Percentiles rank a stretch among this genome's conserved stretches.
These are phyloP conservation scores for Drechslerella coelobrocha DNA, from an alignment of 2,329 filamentous ascomycete genomes.

Conservation along the genomic window DNA sequence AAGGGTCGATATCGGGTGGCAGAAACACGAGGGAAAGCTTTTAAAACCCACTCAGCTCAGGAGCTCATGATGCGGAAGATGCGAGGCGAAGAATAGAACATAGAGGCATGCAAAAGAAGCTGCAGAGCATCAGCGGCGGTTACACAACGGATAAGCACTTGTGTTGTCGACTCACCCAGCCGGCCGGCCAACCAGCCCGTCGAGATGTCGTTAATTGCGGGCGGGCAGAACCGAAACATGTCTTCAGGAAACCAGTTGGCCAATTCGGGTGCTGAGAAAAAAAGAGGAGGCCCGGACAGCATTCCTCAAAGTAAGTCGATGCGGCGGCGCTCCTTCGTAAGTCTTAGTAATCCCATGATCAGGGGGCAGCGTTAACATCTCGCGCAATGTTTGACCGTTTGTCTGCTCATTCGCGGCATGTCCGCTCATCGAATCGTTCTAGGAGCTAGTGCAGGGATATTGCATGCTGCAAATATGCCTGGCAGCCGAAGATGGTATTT, in stretches of 20 bases:
- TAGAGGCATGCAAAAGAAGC: neutral
- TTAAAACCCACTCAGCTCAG: neutral
- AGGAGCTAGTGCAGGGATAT: neutral
- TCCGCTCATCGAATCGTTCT: neutral
- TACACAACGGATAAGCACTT: neutral
- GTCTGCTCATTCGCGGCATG: neutral
- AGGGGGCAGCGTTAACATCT: neutral
- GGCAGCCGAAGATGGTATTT: neutral
- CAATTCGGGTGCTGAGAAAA: neutral
- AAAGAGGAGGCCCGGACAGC: neutral
- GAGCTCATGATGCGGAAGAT: conserved; percentile 17
- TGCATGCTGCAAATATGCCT: neutral
- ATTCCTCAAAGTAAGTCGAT: conserved; percentile 4
- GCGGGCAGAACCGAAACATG: conserved; percentile 5
- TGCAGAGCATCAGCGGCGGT: neutral
- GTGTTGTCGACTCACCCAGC: neutral
- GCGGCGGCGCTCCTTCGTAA: conserved; percentile 10
- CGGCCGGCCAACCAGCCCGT: neutral
- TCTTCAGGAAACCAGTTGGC: neutral
- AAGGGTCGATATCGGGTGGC: neutral
- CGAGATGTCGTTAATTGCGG: neutral
- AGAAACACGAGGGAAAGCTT: too few relatives aligned
- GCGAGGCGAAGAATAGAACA: neutral
- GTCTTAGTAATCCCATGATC: neutral
- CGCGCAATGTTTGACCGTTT: too few relatives aligned